These are phyloP conservation scores for Phylloporus sp. DNA, from an alignment of 768 basidiomycete genomes.

Conservation along the genomic window DNA sequence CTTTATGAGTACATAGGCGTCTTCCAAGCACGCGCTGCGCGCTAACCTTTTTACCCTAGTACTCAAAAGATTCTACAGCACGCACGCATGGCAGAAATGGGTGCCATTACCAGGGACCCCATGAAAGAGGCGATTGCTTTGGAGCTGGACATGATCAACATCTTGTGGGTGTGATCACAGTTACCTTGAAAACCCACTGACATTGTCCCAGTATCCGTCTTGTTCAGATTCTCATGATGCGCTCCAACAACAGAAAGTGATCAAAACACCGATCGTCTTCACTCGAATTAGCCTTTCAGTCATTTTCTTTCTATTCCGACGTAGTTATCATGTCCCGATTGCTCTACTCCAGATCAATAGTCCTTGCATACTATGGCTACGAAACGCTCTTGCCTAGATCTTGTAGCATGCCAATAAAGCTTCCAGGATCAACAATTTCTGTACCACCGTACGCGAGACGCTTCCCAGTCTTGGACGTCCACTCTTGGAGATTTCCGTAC, in stretches of 20 bases:
- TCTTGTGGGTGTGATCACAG: constrained; percentile 53
- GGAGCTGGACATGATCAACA: constrained; percentile 86
- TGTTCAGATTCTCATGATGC: constrained; percentile 74
- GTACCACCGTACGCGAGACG: constrained; percentile 92
- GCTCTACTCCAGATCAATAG: constrained; percentile 35
- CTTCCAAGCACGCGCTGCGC: not conserved
- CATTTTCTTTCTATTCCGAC: not conserved
- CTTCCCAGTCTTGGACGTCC: constrained; percentile 79
- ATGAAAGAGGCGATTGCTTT: constrained; percentile 73
- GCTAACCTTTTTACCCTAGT: constrained; percentile 25
- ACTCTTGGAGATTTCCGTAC: constrained; percentile 93
- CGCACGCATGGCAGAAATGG: constrained; percentile 67
- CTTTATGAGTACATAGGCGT: constrained; percentile 79
- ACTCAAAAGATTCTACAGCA: constrained; percentile 83
- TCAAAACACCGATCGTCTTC: constrained; percentile 12
- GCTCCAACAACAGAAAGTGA: constrained; percentile 50
- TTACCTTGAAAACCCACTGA: constrained; percentile 7
- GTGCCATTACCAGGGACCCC: constrained; percentile 64
- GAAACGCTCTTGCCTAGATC: constrained; percentile 47
- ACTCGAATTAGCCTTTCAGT: not conserved
- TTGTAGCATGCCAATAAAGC: constrained; percentile 72
- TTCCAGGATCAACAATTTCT: constrained; percentile 86
- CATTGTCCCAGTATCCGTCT: constrained; percentile 56
- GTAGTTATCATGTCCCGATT: not conserved
- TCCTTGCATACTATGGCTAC: constrained; percentile 27